These are phyloP conservation scores for Lavandula angustifolia DNA, from an alignment of 257 asterid genomes.

Conservation along the genomic window DNA sequence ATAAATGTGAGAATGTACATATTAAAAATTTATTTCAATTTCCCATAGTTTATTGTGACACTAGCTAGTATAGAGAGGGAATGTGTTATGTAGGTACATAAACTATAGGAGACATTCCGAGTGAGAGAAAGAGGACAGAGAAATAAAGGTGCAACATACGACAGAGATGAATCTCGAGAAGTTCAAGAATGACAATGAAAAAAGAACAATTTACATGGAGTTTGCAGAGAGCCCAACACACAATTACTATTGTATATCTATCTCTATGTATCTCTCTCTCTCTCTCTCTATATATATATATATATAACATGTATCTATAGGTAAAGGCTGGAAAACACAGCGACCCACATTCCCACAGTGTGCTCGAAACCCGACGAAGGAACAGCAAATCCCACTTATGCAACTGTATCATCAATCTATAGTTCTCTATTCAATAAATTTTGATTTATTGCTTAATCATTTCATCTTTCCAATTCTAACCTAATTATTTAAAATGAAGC, in stretches of 20 bases:
- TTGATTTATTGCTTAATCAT: conserved; percentile 13
- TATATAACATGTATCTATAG: too few species aligned
- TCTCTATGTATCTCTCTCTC: background rate
- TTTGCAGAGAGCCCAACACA: conserved; percentile 39
- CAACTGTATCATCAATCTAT: conserved; percentile 18
- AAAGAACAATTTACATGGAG: conserved; percentile 40
- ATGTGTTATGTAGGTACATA: too few species aligned
- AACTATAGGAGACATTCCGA: conserved; percentile 32
- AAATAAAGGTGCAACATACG: conserved; percentile 45
- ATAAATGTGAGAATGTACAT: too few species aligned
- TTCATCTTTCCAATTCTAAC: background rate
- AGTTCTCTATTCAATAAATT: background rate
- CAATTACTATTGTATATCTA: background rate
- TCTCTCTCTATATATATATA: background rate
- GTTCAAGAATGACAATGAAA: conserved; percentile 49
- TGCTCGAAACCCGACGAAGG: conserved; percentile 49
- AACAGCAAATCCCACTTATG: conserved; percentile 77
- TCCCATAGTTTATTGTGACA: too few species aligned
- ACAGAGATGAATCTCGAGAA: conserved; percentile 60
- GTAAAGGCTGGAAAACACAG: too few species aligned
- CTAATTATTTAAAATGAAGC: background rate
- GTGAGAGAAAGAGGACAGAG: conserved; percentile 47
- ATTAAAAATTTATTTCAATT: too few species aligned
- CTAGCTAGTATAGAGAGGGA: too few species aligned
- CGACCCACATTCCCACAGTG: conserved; percentile 18